These are phyloP conservation scores for Anthracocystis panici-leucophaei DNA, from an alignment of 1,284 basidiomycete species.

Conservation along the genomic window DNA sequence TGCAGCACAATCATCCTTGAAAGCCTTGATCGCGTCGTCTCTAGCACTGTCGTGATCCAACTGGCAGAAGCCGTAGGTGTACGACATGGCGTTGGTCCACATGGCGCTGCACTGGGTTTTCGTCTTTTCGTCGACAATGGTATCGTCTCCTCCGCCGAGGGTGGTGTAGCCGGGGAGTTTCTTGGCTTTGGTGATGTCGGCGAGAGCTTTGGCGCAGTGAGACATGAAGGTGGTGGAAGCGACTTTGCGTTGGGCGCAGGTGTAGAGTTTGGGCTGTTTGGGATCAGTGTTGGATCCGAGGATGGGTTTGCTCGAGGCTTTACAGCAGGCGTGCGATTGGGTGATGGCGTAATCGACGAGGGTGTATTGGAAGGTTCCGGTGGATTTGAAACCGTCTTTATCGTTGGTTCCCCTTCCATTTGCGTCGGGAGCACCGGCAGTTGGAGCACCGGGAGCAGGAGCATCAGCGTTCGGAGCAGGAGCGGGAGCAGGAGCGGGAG, in stretches of 20 bases:
- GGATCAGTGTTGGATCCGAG: background rate
- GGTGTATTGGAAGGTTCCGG: conserved; percentile 36
- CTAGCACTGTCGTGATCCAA: conserved; percentile 29
- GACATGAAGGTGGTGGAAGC: conserved; percentile 15
- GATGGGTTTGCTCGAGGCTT: conserved; percentile 19
- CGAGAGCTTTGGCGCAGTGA: conserved; percentile 30
- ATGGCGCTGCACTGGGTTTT: conserved; percentile 31
- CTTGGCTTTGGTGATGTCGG: conserved; percentile 27
- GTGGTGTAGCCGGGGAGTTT: conserved; percentile 28
- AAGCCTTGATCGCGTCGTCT: conserved; percentile 21
- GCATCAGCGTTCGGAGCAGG: background rate
- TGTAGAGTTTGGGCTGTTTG: conserved; percentile 7
- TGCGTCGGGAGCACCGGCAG: conserved; percentile 1
- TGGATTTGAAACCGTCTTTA: conserved; percentile 28
- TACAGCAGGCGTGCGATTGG: conserved; percentile 27
- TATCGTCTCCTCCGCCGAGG: conserved; percentile 6
- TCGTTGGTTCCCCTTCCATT: conserved; percentile 27
- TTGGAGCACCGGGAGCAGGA: background rate
- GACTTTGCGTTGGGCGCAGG: conserved; percentile 37
- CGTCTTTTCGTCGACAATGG: conserved; percentile 38
- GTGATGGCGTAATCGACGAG: conserved; percentile 41
- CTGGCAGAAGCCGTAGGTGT: conserved; percentile 41
- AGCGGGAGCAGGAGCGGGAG: conserved; percentile 5
- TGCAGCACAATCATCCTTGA: conserved; percentile 19
- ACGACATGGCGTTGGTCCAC: conserved; percentile 32